Evolutionary conservation across 2,329 filamentous ascomycete genomes (phyloP).

Genomic region (Scytalidium sp.): DNA sequence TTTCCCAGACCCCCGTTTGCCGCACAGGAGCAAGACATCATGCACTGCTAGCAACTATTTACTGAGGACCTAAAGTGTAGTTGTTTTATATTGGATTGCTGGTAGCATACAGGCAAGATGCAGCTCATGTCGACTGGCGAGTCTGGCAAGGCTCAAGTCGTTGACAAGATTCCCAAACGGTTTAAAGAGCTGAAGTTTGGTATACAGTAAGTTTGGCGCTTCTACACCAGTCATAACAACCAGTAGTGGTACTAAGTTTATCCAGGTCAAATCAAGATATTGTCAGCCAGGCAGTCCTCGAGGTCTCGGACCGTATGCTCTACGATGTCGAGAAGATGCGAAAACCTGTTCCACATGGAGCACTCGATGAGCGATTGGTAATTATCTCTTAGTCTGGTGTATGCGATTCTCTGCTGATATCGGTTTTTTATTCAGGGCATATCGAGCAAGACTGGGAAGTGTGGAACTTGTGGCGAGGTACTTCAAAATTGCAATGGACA

Average conservation of each 20-base stretch:
- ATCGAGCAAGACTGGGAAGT: constrained; percentile 77
- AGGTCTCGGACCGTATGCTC: constrained; percentile 89
- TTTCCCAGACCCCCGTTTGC: not conserved
- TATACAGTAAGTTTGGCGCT: constrained; percentile 61
- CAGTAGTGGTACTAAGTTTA: constrained; percentile 16
- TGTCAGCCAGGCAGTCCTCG: constrained; percentile 89
- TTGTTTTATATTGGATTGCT: not conserved
- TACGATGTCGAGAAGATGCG: constrained; percentile 86
- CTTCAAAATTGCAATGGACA: constrained; percentile 89
- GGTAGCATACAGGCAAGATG: constrained; percentile 12
- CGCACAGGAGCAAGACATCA: not conserved
- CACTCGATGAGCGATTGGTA: constrained; percentile 79
- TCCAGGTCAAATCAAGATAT: constrained; percentile 85
- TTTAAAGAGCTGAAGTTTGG: constrained; percentile 94
- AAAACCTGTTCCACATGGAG: constrained; percentile 75
- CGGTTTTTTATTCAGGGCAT: constrained; percentile 55
- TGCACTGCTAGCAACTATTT: not conserved
- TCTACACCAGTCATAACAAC: not conserved
- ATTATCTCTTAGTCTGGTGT: constrained; percentile 15
- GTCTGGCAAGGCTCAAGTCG: constrained; percentile 78
- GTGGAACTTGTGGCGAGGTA: constrained; percentile 78
- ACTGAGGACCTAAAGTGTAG: not conserved
- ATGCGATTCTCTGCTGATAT: constrained; percentile 6
- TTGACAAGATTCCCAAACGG: constrained; percentile 83
- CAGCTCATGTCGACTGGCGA: constrained; percentile 19